Evolutionary conservation across 1,284 basidiomycete genomes (phyloP), one percentile per base, ranked within the genome.

Genomic region (Ceratobasidium sp.): DNA sequence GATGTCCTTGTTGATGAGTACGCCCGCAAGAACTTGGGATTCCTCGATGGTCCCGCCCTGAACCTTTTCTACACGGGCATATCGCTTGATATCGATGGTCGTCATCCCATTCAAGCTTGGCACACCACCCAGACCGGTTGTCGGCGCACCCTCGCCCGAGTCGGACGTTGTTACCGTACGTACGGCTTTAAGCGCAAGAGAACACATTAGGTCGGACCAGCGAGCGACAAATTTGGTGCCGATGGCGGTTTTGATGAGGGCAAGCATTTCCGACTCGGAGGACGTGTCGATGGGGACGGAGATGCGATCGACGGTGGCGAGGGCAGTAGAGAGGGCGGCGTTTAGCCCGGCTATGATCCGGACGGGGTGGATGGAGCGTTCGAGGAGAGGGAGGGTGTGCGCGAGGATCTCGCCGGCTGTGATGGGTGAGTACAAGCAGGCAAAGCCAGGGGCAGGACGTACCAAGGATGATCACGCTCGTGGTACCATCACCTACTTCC

Each of bases 1-100:
- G 77, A 99, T 93, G 81, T 99, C 96, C 85, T 99, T 99, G 88
- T 98, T 98, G 79, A 99, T 82, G 91, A 99, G 96, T 74, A 99
- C 91, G 67, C 96, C 96, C 74, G 87, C 88, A 74, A 99, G 82
- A 0, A 99, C 96, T 72, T 84, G 82, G 76, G 91, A 94, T 74
- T 96, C 87, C 82, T 99, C 97, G 78, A 99, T 98, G 82, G 96
- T 95, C 25, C 96, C 96, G 25, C 96, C 96, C 1, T 96, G 95
- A 5, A 99, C 87, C 83, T 99, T 99, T 82, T 99, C 96, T 6
- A 99, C 94, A 38, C 96, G 88, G 1, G 96, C 96, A 80, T 99
- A 98, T 40, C 96, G 91, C 84, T 99, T 99, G 81, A 99, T 92
- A 81, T 99, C 96, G 74, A 99, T 94, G 0, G 93, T 95, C 79